Percentiles rank a stretch among this genome's conserved stretches.
Evolutionary conservation across 2,329 filamentous ascomycete species (phyloP).

Genomic region (Cladophialophora psammophila): DNA sequence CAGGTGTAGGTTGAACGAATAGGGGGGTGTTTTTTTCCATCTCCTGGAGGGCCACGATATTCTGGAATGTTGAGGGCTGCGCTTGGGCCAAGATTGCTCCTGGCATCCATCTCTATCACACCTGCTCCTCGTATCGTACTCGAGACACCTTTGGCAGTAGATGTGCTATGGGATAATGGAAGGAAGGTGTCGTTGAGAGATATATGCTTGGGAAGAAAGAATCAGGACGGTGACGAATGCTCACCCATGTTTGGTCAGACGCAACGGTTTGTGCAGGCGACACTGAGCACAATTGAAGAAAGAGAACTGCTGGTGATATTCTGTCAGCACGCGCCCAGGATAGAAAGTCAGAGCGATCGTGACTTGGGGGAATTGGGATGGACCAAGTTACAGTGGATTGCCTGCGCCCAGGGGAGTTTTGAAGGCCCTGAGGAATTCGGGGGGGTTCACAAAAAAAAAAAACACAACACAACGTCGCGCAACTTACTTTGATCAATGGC

Average conservation of each 20-base stretch:
- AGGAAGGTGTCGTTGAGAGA: slow-evolving; percentile 9
- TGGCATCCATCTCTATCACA: slow-evolving; percentile 14
- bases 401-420: slow-evolving; percentile 14
- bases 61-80: slow-evolving; percentile 20
- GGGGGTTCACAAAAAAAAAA: background rate
- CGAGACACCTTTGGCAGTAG: background rate
- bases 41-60: slow-evolving; percentile 6
- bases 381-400: slow-evolving; percentile 17
- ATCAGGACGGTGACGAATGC: slow-evolving; percentile 24
- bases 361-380: slow-evolving; percentile 3
- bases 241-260: slow-evolving; percentile 36
- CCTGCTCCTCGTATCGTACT: slow-evolving; percentile 10
- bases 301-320: slow-evolving; percentile 21
- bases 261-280: slow-evolving; percentile 24
- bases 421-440: slow-evolving; percentile 1
- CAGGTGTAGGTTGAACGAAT: slow-evolving; percentile 7
- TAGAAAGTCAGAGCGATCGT: slow-evolving; percentile 2
- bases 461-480: background rate
- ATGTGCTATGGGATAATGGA: background rate
- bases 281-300: slow-evolving; percentile 25
- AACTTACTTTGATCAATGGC: slow-evolving; percentile 16
- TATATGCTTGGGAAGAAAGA: slow-evolving; percentile 9
- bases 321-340: slow-evolving; percentile 28
- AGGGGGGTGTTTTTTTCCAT: background rate
- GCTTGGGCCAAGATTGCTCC: slow-evolving; percentile 16